phyloP scores from a whole-genome alignment of 2,329 filamentous ascomycete species.

The Colletotrichum phormii region DNA sequence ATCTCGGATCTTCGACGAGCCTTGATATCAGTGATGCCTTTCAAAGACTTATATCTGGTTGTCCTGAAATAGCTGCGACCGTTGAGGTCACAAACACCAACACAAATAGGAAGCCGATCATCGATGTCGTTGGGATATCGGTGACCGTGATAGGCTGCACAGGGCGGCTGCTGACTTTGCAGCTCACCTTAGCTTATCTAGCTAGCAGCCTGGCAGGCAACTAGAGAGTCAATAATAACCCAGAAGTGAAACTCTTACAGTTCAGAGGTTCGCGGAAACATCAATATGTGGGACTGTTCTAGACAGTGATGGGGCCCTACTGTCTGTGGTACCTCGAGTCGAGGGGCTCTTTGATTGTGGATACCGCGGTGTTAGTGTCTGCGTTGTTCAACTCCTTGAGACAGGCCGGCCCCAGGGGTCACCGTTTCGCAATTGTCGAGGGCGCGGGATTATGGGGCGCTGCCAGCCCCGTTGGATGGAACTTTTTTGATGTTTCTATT shows the following conservation, averaged over 20 bases:
- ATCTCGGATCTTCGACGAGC: neutral
- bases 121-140: neutral
- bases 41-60: neutral
- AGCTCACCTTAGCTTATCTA: neutral
- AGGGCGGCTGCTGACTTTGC: neutral
- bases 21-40: neutral
- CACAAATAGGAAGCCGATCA: neutral
- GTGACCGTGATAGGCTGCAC: neutral
- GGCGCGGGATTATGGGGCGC: neutral
- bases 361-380: neutral
- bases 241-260: slow-evolving; percentile 4
- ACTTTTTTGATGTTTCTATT: neutral
- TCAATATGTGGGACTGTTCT: neutral
- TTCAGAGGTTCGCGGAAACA: slow-evolving; percentile 1
- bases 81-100: neutral
- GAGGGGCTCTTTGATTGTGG: neutral
- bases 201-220: neutral
- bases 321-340: neutral
- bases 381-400: slow-evolving; percentile 27
- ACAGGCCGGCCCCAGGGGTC: slow-evolving; percentile 15
- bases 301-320: no score
- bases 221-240: neutral
- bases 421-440: slow-evolving; percentile 29
- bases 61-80: slow-evolving; percentile 29
- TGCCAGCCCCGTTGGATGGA: neutral